Evolutionary conservation across 106 monocot genomes (phyloP).

Genomic region (Acorus gramineus): DNA sequence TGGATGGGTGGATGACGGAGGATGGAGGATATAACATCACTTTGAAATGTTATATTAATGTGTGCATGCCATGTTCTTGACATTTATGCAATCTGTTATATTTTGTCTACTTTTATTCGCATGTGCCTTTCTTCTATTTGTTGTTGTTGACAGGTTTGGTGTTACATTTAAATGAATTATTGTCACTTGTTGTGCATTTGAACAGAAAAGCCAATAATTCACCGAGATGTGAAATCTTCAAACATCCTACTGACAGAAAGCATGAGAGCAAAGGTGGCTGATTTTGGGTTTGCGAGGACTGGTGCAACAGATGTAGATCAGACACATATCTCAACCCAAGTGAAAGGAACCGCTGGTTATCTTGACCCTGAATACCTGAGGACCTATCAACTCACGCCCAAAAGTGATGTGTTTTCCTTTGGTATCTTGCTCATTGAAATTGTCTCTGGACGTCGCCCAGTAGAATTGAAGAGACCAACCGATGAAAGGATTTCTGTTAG

Average conservation of each 20-base stretch:
- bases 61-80: no score
- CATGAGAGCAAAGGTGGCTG: constrained; percentile 66
- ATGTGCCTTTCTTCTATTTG: no score
- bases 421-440: constrained; percentile 82
- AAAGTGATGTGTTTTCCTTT: constrained; percentile 86
- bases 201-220: constrained; percentile 73
- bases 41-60: no score
- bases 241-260: constrained; percentile 80
- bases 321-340: constrained; percentile 66
- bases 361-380: constrained; percentile 76
- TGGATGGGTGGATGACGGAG: no score
- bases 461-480: constrained; percentile 38
- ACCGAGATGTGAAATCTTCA: constrained; percentile 82
- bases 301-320: constrained; percentile 52
- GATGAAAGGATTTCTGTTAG: constrained; percentile 68
- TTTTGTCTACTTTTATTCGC: no score
- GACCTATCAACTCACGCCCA: constrained; percentile 65
- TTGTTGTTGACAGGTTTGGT: no score
- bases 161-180: no score
- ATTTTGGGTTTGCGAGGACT: constrained; percentile 77
- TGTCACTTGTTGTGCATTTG: background rate
- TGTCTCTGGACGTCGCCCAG: constrained; percentile 68
- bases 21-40: no score
- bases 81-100: no score
- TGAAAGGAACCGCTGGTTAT: constrained; percentile 86